A percentile compares a stretch with the other conserved stretches of the same genome.
These are phyloP conservation scores for Leishmania guyanensis DNA, from an alignment of 208 protist genomes.

Conservation along the genomic window DNA sequence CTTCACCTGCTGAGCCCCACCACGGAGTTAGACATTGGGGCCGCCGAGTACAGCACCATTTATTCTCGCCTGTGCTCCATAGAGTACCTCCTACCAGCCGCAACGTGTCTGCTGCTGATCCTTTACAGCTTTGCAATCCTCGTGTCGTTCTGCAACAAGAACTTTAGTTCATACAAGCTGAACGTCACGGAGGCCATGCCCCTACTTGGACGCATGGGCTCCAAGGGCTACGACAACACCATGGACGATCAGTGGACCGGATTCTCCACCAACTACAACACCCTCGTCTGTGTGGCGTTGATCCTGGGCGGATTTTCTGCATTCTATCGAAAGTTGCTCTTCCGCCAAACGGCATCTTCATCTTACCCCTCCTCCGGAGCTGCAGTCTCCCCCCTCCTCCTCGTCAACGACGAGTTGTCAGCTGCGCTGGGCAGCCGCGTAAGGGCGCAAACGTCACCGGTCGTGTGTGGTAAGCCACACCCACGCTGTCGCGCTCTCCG, in stretches of 20 bases:
- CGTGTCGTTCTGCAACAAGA: constrained; percentile 1
- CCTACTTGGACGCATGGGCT: constrained; percentile 17
- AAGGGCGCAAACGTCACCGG: too few species aligned
- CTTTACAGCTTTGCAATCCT: constrained; percentile 6
- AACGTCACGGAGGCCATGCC: neutral
- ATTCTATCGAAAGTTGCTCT: too few species aligned
- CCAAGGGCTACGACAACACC: constrained; percentile 25
- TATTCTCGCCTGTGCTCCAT: constrained; percentile 8
- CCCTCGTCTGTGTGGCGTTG: neutral
- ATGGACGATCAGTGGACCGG: constrained; percentile 22
- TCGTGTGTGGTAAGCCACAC: too few species aligned
- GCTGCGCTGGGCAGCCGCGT: too few species aligned
- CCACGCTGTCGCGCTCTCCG: too few species aligned
- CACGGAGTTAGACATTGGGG: constrained; percentile 4
- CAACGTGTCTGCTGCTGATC: neutral
- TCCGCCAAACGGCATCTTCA: too few species aligned
- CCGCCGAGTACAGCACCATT: constrained; percentile 5
- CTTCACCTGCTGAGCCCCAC: constrained; percentile 14
- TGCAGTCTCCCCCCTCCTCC: too few species aligned
- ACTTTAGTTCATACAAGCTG: neutral
- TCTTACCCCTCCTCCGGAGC: too few species aligned
- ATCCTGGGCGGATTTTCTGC: too few species aligned
- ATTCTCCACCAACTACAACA: constrained; percentile 14
- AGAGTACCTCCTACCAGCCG: constrained; percentile 8
- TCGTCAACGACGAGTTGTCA: too few species aligned